These are phyloP conservation scores for Cinnamomum micranthum DNA, from an alignment of 164 flowering plant species.

Conservation along the genomic window DNA sequence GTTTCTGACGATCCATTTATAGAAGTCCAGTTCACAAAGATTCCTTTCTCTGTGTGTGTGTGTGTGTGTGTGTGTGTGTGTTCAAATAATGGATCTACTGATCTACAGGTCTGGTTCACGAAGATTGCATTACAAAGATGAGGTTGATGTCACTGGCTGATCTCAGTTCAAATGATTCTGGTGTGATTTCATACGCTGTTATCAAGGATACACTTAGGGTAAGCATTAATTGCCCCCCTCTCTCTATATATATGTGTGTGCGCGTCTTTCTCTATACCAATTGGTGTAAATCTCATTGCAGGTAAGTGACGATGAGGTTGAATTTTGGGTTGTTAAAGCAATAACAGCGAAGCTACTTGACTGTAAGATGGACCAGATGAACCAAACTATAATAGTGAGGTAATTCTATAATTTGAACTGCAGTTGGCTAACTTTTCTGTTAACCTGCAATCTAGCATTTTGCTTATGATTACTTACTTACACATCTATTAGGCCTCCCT, in stretches of 20 bases:
- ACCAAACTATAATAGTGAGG: slow-evolving; percentile 77
- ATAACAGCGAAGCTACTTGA: slow-evolving; percentile 75
- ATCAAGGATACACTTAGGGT: slow-evolving; percentile 80
- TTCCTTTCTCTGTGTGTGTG: not conserved
- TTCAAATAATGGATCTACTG: slow-evolving; percentile 1
- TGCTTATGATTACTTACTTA: too few species aligned
- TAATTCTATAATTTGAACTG: slow-evolving; percentile 12
- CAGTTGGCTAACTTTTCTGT: too few species aligned
- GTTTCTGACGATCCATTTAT: not conserved
- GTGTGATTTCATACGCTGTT: slow-evolving; percentile 65
- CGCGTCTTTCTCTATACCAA: not conserved
- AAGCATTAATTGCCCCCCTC: slow-evolving; percentile 8
- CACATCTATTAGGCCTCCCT: too few species aligned
- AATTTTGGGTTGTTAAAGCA: slow-evolving; percentile 90
- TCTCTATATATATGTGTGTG: slow-evolving; percentile 1
- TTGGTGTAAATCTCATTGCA: slow-evolving; percentile 19
- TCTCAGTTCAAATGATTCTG: slow-evolving; percentile 62
- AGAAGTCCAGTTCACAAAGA: too few species aligned
- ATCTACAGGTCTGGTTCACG: slow-evolving; percentile 72
- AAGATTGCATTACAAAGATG: slow-evolving; percentile 91
- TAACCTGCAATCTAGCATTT: too few species aligned
- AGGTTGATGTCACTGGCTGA: slow-evolving; percentile 82
- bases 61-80: too few species aligned
- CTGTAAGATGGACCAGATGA: slow-evolving; percentile 98
- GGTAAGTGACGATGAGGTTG: slow-evolving; percentile 83